A percentile compares a stretch with the other conserved stretches of the same genome.
Evolutionary conservation across 306 rosid species (phyloP).

Genomic region (Medicago arabica): DNA sequence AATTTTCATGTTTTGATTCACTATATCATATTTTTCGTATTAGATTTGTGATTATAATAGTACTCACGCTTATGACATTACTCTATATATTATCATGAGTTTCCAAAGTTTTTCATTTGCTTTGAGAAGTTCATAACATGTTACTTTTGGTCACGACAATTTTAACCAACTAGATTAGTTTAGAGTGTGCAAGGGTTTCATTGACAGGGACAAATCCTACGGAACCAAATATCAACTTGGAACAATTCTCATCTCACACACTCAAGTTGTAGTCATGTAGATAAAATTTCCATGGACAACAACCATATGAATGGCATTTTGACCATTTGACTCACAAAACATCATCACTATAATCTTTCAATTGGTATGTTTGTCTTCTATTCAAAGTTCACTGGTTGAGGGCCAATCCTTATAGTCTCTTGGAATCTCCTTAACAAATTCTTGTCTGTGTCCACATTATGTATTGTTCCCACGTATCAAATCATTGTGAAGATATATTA

Average conservation of each 20-base stretch:
- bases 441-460: constrained; percentile 43
- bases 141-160: too few relatives aligned
- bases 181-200: too few relatives aligned
- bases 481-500: constrained; percentile 36
- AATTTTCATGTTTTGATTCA: too few relatives aligned
- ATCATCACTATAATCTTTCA: neutral
- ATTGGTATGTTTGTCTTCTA: constrained; percentile 11
- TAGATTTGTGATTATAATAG: too few relatives aligned
- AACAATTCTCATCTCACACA: neutral
- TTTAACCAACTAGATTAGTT: too few relatives aligned
- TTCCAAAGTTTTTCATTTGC: too few relatives aligned
- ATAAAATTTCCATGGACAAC: constrained; percentile 36
- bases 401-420: constrained; percentile 7
- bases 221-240: constrained; percentile 21
- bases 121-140: too few relatives aligned
- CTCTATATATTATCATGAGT: too few relatives aligned
- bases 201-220: constrained; percentile 36
- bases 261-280: constrained; percentile 25
- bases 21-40: too few relatives aligned
- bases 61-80: too few relatives aligned
- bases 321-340: constrained; percentile 34
- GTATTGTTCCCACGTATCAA: constrained; percentile 37
- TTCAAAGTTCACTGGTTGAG: constrained; percentile 22
- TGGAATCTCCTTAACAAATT: constrained; percentile 43
- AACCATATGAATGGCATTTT: constrained; percentile 31